Evolutionary conservation across 257 asterid species (phyloP).

Genomic region (Parsonsia alboflavescens): DNA sequence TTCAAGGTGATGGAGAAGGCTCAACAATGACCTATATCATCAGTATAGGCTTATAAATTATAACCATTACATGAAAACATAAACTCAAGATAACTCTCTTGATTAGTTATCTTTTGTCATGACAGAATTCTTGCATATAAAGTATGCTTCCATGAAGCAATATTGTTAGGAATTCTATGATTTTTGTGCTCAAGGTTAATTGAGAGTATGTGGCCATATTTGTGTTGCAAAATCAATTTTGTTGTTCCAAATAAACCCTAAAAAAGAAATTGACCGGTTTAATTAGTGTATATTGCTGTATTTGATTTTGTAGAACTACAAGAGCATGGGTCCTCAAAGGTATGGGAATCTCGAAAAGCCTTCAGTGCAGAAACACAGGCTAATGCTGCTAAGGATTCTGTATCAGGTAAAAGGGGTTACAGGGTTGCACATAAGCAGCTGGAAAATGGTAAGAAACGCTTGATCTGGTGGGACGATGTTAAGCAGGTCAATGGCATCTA

Average conservation of each 20-base stretch:
- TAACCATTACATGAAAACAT: neutral
- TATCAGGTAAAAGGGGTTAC: slow-evolving; percentile 10
- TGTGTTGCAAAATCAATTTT: too few relatives aligned
- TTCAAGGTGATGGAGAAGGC: too few relatives aligned
- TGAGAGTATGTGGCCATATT: neutral
- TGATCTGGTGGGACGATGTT: slow-evolving; percentile 22
- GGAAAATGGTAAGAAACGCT: slow-evolving; percentile 15
- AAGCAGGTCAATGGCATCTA: slow-evolving; percentile 34
- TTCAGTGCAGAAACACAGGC: slow-evolving; percentile 2
- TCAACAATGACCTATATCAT: neutral
- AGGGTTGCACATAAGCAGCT: slow-evolving; percentile 19
- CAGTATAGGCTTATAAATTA: neutral
- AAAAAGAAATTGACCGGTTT: too few relatives aligned
- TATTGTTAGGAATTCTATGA: neutral
- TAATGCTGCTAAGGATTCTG: slow-evolving; percentile 16
- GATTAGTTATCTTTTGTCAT: neutral
- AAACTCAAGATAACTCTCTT: neutral
- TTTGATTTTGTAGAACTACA: slow-evolving; percentile 36
- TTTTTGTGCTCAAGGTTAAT: neutral
- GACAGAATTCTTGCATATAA: neutral
- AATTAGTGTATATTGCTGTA: too few relatives aligned
- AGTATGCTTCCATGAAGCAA: neutral
- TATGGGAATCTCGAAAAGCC: slow-evolving; percentile 9
- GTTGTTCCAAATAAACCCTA: too few relatives aligned
- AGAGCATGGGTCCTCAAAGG: slow-evolving; percentile 10